These are phyloP conservation scores for Pseudocercospora musae DNA, from an alignment of 2,329 filamentous ascomycete species.

Conservation along the genomic window DNA sequence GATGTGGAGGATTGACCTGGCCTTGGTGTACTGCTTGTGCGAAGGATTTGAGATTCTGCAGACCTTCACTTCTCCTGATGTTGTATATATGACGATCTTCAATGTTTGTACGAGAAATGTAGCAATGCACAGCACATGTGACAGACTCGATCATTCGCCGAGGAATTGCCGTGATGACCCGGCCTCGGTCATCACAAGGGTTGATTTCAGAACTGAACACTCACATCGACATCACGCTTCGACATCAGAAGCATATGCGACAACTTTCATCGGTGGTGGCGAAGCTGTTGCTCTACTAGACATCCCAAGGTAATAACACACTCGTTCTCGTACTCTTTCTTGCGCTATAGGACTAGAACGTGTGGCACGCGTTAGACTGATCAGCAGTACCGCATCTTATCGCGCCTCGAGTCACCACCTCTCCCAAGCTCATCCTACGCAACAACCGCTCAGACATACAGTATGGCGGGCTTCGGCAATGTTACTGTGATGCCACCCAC, in stretches of 20 bases:
- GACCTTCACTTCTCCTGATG: neutral
- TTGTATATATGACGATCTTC: conserved; percentile 2
- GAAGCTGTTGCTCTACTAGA: neutral
- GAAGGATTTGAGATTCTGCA: neutral
- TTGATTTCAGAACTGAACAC: neutral
- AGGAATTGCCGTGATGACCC: neutral
- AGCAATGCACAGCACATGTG: neutral
- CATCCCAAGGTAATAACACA: neutral
- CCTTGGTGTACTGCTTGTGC: neutral
- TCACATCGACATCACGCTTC: neutral
- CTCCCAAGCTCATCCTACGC: neutral
- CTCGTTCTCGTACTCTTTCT: neutral
- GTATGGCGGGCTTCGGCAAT: conserved; percentile 8
- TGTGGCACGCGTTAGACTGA: neutral
- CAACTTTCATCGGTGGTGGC: neutral
- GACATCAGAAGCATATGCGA: neutral
- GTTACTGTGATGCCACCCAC: conserved; percentile 4
- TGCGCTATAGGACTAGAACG: neutral
- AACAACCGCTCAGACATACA: neutral
- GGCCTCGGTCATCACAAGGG: neutral
- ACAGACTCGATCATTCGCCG: neutral
- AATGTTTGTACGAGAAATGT: neutral
- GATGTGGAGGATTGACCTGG: neutral
- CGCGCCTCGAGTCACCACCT: neutral
- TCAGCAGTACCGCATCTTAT: neutral